phyloP scores from a whole-genome alignment of 2,329 filamentous ascomycete species.

The Xylariaceae sp. region DNA sequence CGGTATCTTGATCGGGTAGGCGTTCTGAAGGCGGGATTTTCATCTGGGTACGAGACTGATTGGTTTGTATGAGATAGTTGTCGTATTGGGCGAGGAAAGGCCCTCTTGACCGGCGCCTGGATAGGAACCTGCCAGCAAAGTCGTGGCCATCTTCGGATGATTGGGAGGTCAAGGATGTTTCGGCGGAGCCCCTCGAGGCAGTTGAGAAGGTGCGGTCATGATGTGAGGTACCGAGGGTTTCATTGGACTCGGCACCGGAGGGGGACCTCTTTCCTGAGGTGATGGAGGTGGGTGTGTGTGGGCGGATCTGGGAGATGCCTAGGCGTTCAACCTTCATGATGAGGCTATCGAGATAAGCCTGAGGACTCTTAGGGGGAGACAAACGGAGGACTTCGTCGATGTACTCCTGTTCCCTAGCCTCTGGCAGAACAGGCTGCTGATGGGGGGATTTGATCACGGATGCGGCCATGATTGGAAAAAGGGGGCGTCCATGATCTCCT shows the following conservation, averaged over 20 bases:
- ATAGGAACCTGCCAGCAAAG: constrained; percentile 22
- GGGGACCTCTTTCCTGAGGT: constrained; percentile 33
- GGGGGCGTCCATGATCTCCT: no score
- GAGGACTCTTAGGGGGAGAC: constrained; percentile 18
- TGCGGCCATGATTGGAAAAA: constrained; percentile 21
- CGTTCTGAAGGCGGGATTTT: constrained; percentile 35
- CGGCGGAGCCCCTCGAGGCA: constrained; percentile 36
- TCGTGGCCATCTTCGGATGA: constrained; percentile 36
- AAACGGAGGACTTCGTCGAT: constrained; percentile 26
- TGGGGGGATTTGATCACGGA: constrained; percentile 20
- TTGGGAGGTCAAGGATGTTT: constrained; percentile 40
- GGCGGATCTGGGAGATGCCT: constrained; percentile 32
- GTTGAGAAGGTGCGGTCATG: constrained; percentile 44
- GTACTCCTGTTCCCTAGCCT: constrained; percentile 29
- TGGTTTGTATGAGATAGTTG: constrained; percentile 44
- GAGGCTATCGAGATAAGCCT: constrained; percentile 29
- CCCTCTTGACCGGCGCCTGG: constrained; percentile 34
- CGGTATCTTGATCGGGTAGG: constrained; percentile 27
- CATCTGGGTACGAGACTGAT: constrained; percentile 41
- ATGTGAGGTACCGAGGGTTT: constrained; percentile 39
- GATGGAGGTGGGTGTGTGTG: constrained; percentile 25
- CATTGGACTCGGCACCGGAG: constrained; percentile 40
- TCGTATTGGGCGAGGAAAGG: constrained; percentile 51
- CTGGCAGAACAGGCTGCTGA: constrained; percentile 22
- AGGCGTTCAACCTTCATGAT: constrained; percentile 33